phyloP scores from a whole-genome alignment of 1,284 basidiomycete genomes.

The Pyrrhoderma lamaoense region DNA sequence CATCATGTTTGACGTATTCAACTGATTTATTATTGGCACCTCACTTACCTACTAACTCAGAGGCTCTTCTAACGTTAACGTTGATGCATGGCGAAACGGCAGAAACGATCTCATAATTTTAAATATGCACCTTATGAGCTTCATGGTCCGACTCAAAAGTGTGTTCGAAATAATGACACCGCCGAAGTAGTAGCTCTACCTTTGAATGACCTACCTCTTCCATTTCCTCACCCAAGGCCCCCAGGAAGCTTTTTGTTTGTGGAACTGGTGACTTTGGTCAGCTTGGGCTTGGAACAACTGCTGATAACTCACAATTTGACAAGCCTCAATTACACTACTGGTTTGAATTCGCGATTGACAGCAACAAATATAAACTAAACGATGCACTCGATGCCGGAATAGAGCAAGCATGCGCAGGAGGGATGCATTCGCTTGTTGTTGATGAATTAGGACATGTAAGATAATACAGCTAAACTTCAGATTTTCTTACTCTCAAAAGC shows the following conservation, averaged over 20 bases:
- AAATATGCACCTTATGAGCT: neutral
- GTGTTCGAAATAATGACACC: neutral
- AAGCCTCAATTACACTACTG: slow-evolving; percentile 34
- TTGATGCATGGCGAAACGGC: slow-evolving; percentile 7
- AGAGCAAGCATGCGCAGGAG: slow-evolving; percentile 37
- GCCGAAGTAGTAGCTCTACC: neutral
- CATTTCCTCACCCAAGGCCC: slow-evolving; percentile 21
- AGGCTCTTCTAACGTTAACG: neutral
- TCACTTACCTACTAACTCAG: neutral
- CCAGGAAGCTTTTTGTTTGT: slow-evolving; percentile 35
- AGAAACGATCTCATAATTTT: slow-evolving; percentile 5
- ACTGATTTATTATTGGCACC: neutral
- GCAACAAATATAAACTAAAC: neutral
- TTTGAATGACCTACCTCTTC: slow-evolving; percentile 20
- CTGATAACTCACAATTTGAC: slow-evolving; percentile 33
- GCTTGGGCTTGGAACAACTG: slow-evolving; percentile 35
- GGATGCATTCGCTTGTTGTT: slow-evolving; percentile 44
- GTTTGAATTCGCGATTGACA: slow-evolving; percentile 20
- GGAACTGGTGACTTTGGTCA: slow-evolving; percentile 42
- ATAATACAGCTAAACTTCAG: slow-evolving; percentile 1
- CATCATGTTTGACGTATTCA: too few species aligned
- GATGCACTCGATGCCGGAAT: slow-evolving; percentile 26
- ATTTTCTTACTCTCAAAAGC: neutral
- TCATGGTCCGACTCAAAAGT: slow-evolving; percentile 2
- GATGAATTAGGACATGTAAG: slow-evolving; percentile 40